A percentile compares a stretch with the other conserved stretches of the same genome.
These are phyloP conservation scores for Vitis rotundifolia DNA, from an alignment of 164 flowering plant species.

Conservation along the genomic window DNA sequence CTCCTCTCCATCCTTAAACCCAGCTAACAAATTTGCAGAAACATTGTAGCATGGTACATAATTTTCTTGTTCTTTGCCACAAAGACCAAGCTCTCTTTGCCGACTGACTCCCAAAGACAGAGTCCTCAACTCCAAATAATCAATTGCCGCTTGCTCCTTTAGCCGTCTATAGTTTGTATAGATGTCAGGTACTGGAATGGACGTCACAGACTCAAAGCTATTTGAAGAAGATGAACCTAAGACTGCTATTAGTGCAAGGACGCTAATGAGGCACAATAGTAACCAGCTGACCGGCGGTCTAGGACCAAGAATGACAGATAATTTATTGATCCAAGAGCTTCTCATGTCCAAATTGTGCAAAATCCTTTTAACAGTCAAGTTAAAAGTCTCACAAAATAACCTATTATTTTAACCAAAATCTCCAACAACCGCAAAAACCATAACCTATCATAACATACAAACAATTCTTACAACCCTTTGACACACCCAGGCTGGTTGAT, in stretches of 20 bases:
- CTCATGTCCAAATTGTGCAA: slow-evolving; percentile 67
- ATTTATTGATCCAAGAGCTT: slow-evolving; percentile 62
- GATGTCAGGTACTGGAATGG: slow-evolving; percentile 39
- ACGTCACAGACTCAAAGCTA: slow-evolving; percentile 35
- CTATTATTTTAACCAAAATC: slow-evolving; percentile 18
- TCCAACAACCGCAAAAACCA: slow-evolving; percentile 29
- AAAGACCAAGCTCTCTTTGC: slow-evolving; percentile 61
- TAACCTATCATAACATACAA: slow-evolving; percentile 29
- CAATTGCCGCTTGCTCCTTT: slow-evolving; percentile 72
- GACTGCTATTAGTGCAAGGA: slow-evolving; percentile 58
- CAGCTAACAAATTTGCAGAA: slow-evolving; percentile 59
- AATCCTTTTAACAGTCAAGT: slow-evolving; percentile 14
- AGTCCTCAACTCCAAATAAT: slow-evolving; percentile 67
- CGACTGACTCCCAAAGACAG: slow-evolving; percentile 45
- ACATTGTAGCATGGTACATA: slow-evolving; percentile 91
- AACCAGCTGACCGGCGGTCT: slow-evolving; percentile 68
- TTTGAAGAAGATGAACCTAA: slow-evolving; percentile 59
- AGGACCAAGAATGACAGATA: slow-evolving; percentile 45
- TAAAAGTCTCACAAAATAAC: slow-evolving; percentile 3
- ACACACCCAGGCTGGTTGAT: slow-evolving; percentile 1
- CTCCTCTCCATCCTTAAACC: slow-evolving; percentile 82
- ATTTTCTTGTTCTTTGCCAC: slow-evolving; percentile 84
- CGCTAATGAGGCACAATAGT: slow-evolving; percentile 57
- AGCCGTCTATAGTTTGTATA: slow-evolving; percentile 68
- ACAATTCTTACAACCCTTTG: slow-evolving; percentile 29